Conservation (phyloP, 176 grass and related monocot genomes). For the Aegilops sharonensis region DNA sequence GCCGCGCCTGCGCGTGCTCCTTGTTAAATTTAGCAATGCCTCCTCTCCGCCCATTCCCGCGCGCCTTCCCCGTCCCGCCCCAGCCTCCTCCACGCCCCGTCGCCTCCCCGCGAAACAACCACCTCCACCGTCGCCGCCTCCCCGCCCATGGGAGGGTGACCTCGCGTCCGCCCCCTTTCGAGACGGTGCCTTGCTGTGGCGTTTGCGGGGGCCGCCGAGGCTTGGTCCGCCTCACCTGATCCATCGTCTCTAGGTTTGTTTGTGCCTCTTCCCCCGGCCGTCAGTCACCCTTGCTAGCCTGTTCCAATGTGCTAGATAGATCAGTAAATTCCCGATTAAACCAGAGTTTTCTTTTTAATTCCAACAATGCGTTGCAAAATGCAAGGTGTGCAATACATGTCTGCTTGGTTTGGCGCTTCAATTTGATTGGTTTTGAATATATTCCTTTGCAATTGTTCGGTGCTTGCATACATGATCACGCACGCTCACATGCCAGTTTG, state of each 20-base stretch:
- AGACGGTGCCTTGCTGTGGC: background rate
- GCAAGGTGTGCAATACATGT: background rate
- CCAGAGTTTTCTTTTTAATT: background rate
- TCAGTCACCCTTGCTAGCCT: background rate
- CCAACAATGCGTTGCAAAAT: background rate
- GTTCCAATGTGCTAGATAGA: background rate
- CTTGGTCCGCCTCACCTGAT: background rate
- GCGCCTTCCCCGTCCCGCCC: background rate
- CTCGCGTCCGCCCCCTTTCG: background rate
- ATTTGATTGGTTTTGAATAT: background rate
- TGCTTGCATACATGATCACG: background rate
- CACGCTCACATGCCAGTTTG: background rate
- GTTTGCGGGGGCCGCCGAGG: background rate
- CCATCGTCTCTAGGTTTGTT: background rate
- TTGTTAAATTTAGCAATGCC: constrained; percentile 45
- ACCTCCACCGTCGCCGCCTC: background rate
- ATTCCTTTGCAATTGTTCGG: background rate
- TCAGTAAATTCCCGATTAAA: background rate
- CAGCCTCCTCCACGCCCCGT: background rate
- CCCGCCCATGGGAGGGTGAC: constrained; percentile 1
- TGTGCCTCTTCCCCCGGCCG: background rate
- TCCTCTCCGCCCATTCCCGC: constrained; percentile 9
- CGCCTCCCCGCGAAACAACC: background rate
- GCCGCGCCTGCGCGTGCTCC: background rate
- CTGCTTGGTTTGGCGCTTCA: background rate